Conservation (phyloP, 2,329 filamentous ascomycete genomes). For the Periconia macrospinosa region DNA sequence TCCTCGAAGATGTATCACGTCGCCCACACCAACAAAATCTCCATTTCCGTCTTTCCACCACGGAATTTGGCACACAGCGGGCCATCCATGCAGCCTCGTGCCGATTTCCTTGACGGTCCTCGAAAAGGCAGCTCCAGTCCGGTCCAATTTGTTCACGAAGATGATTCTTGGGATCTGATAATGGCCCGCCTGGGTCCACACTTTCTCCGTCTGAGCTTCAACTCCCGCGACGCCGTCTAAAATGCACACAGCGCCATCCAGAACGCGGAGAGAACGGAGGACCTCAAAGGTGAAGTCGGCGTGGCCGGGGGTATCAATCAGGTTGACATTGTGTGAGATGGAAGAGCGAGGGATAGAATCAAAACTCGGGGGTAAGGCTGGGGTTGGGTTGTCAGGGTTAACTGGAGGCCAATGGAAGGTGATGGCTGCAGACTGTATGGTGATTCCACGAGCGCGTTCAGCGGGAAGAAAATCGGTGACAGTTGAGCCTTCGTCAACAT, state of each 20-base stretch:
- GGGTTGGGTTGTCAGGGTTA: slow-evolving; percentile 19
- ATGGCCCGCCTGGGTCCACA: slow-evolving; percentile 87
- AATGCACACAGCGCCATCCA: slow-evolving; percentile 91
- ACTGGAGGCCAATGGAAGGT: slow-evolving; percentile 88
- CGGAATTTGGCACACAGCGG: slow-evolving; percentile 89
- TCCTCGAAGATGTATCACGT: slow-evolving; percentile 75
- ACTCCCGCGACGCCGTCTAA: slow-evolving; percentile 91
- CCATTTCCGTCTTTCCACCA: slow-evolving; percentile 81
- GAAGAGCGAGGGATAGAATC: slow-evolving; percentile 50
- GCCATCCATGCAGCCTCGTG: slow-evolving; percentile 76
- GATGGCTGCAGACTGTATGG: slow-evolving; percentile 95
- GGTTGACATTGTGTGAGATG: slow-evolving; percentile 54
- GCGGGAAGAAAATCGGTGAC: slow-evolving; percentile 96
- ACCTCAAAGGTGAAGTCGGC: slow-evolving; percentile 98
- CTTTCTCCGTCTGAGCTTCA: slow-evolving; percentile 94
- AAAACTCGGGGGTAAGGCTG: slow-evolving; percentile 33
- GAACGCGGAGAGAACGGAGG: slow-evolving; percentile 80
- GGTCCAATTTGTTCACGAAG: slow-evolving; percentile 83
- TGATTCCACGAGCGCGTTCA: slow-evolving; percentile 90
- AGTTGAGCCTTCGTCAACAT: slow-evolving; percentile 95
- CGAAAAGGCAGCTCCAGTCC: slow-evolving; percentile 79
- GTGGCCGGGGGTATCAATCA: slow-evolving; percentile 93
- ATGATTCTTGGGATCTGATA: slow-evolving; percentile 83
- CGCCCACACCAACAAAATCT: slow-evolving; percentile 78
- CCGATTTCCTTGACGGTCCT: slow-evolving; percentile 86